Evolutionary conservation across 176 grass and related monocot species (phyloP), one percentile per base, ranked within the genome.

Genomic region (Poa pratensis): DNA sequence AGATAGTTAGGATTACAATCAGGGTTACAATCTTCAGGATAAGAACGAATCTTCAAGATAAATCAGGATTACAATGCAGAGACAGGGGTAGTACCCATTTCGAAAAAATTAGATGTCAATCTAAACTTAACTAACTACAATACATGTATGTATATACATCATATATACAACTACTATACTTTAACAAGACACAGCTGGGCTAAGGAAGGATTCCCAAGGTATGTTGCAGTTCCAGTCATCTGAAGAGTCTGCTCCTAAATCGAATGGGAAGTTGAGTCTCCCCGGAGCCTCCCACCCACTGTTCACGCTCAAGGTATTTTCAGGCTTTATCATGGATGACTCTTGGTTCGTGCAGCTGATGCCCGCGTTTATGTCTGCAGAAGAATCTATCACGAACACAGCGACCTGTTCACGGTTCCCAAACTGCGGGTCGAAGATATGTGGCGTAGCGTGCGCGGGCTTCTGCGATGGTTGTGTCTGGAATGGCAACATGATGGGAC

Each of bases 191-290:
- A 40, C 84, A 34, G 80, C 45, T 69, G 85, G 86, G 86, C 86
- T 95, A 81, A 90, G 85, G 20, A 90, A 79, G 75, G 91, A 86
- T 63, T 90, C 89, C 84, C 91, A 98, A 37, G 86, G 82, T 88
- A 98, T 89, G 84, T 79, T 89, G 75, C 82, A 81, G 49, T 85
- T 94, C 96, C 89, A 95, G 42, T 98, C 96, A 42, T 95, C 96
- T 65, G 80, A 85, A 88, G 87, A 82, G 80, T 89, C 86, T 65
- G 83, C 61, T 39, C 80, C 62, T 27, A 92, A 72, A 86, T 92
- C 81, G 73, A 95, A 88, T 10, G 86, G 88, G 74, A 94, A 92
- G 48, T 54, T 86, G 60, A 91, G 54, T 77, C 34, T 87, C 16
- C 67, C 77, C n/a, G 30, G 7, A 63, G 34, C 52, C 42, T 84